phyloP scores from a whole-genome alignment of 2,329 filamentous ascomycete species.

The Paecilomyces sp. region DNA sequence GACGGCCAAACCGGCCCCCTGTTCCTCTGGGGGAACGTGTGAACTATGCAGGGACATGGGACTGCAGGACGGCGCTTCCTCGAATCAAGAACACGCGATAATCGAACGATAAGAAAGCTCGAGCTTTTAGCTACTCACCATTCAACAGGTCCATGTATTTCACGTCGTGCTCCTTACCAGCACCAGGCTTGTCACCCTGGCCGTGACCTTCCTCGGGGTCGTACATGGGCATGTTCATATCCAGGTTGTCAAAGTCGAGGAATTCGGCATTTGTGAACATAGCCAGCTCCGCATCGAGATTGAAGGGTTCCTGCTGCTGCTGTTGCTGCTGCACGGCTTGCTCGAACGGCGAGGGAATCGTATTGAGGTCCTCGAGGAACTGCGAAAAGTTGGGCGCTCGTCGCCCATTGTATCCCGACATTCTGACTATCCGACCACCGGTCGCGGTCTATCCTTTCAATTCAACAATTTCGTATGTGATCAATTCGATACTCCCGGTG shows the following conservation, averaged over 20 bases:
- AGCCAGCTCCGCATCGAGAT: conserved; percentile 64
- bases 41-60: background rate
- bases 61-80: background rate
- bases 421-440: conserved; percentile 26
- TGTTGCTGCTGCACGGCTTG: conserved; percentile 53
- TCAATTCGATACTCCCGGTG: conserved; percentile 1
- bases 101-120: conserved; percentile 4
- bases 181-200: conserved; percentile 13
- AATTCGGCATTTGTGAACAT: conserved; percentile 80
- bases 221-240: conserved; percentile 22
- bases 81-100: background rate
- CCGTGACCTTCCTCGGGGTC: conserved; percentile 21
- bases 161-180: conserved; percentile 23
- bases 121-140: conserved; percentile 23
- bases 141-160: conserved; percentile 36
- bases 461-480: conserved; percentile 1
- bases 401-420: conserved; percentile 70
- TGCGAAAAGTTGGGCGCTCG: conserved; percentile 82
- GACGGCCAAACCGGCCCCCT: background rate
- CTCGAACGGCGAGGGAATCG: conserved; percentile 57
- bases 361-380: conserved; percentile 81
- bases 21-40: background rate
- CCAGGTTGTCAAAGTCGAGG: conserved; percentile 62
- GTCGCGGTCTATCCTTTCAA: background rate
- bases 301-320: conserved; percentile 53